Evolutionary conservation across 2,329 filamentous ascomycete species (phyloP), one percentile per base, ranked within the genome.

Genomic region (Emergomyces pasteurianus): DNA sequence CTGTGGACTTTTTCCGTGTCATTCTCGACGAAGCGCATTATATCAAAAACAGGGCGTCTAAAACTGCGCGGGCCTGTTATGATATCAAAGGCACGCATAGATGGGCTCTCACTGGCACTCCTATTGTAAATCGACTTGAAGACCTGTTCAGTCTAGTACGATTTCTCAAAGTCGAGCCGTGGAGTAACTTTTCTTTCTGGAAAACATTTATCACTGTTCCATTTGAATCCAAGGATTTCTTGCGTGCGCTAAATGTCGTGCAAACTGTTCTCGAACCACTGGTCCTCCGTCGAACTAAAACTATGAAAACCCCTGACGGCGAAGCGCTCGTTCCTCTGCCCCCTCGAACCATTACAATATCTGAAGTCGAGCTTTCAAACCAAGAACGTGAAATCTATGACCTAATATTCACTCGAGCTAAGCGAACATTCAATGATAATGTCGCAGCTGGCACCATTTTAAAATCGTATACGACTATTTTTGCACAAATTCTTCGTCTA

Each of bases 131-230:
- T 72, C 87, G 90, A 50, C 80, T 99, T 0, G 92, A 97, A 72
- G 94, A 97, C 73, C 78, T 99, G 16, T 97, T 96, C 76, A 95
- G 90, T 69, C 77, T 99, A 43, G 90, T 97, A 14, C 86, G 90
- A 2, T 99, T 97, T 75, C 78, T 99, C 12, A 86, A 90, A 61
- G 94, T 99, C 3, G 92, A 97, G 71, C 94, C 94, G 0, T 99
- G 94, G 94, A 94, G 88, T 69, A 97, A 97, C 72, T 99, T 99
- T 73, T 96, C 92, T 0, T 99, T 96, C 76, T 99, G 94, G 94
- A 92, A 92, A 71, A 97, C 94, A 0, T 99, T 99, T 72, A 97
- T 99, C 70, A 99, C 94, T 0, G 87, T 95, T 1, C 94, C 94
- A 0, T 99, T 99, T 65, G 94, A 99, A 73, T 92, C 90, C 0